These are phyloP conservation scores for Colletotrichum paranaense DNA, from an alignment of 2,329 filamentous ascomycete genomes.

Conservation along the genomic window DNA sequence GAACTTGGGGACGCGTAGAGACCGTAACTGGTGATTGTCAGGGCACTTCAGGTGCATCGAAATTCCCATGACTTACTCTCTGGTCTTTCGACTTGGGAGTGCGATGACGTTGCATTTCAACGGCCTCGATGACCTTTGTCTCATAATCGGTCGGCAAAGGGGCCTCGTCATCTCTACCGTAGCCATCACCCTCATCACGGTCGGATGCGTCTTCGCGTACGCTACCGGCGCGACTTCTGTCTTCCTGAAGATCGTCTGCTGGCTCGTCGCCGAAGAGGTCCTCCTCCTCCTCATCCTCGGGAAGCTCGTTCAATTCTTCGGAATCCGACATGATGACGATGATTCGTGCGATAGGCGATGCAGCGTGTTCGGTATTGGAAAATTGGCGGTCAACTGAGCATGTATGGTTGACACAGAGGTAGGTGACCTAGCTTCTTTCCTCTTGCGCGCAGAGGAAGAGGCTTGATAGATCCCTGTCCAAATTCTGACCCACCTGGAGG, in stretches of 20 bases:
- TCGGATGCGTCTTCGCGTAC: slow-evolving; percentile 71
- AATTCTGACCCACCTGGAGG: slow-evolving; percentile 26
- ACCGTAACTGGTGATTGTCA: slow-evolving; percentile 66
- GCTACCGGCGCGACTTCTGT: slow-evolving; percentile 65
- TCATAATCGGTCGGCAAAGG: slow-evolving; percentile 47
- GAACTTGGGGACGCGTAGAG: slow-evolving; percentile 79
- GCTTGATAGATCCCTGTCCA: slow-evolving; percentile 24
- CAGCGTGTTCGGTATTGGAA: background rate
- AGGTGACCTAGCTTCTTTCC: slow-evolving; percentile 4
- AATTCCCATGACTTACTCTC: slow-evolving; percentile 61
- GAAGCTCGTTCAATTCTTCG: slow-evolving; percentile 62
- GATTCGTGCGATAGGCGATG: background rate
- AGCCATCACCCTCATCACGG: slow-evolving; percentile 56
- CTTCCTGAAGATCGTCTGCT: slow-evolving; percentile 71
- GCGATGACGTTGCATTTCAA: slow-evolving; percentile 75
- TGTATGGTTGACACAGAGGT: background rate
- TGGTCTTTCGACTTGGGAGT: slow-evolving; percentile 78
- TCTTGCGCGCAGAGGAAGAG: slow-evolving; percentile 6
- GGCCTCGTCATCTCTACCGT: slow-evolving; percentile 56
- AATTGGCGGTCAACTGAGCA: background rate
- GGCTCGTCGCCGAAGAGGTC: slow-evolving; percentile 71
- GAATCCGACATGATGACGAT: slow-evolving; percentile 63
- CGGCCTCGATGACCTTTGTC: slow-evolving; percentile 69
- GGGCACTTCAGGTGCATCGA: background rate
- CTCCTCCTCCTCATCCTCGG: slow-evolving; percentile 67